These are phyloP conservation scores for Colletotrichum sp. DNA, from an alignment of 2,329 filamentous ascomycete species.

Conservation along the genomic window DNA sequence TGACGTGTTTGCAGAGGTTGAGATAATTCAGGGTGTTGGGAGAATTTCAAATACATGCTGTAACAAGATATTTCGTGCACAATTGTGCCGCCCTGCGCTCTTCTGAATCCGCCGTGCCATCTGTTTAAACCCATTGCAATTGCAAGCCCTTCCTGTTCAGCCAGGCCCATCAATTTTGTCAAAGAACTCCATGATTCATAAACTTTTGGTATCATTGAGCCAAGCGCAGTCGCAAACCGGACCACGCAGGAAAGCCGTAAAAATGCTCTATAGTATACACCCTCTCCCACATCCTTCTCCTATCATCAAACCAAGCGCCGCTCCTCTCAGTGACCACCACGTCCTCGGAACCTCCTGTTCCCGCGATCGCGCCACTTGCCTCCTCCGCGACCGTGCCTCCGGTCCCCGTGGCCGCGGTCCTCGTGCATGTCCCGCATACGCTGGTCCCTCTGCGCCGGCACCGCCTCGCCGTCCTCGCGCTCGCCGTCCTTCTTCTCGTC, in stretches of 20 bases:
- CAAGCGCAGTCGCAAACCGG: not conserved
- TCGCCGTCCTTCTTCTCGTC: constrained; percentile 59
- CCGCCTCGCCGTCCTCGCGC: constrained; percentile 50
- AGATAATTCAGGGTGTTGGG: not conserved
- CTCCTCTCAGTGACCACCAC: constrained; percentile 8
- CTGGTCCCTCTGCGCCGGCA: constrained; percentile 30
- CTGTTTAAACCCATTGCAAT: not conserved
- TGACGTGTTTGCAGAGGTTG: not conserved
- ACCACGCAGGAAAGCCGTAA: not conserved
- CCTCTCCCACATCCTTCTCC: not conserved
- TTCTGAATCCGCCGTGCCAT: not conserved
- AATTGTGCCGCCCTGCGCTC: not conserved
- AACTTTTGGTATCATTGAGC: not conserved
- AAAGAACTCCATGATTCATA: not conserved
- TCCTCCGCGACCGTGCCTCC: constrained; percentile 28
- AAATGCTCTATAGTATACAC: not conserved
- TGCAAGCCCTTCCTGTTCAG: not conserved
- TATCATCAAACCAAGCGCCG: not conserved
- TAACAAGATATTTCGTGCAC: not conserved
- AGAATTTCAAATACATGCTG: not conserved
- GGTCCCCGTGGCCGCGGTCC: constrained; percentile 38
- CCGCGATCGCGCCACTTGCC: constrained; percentile 37
- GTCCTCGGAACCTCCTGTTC: constrained; percentile 38
- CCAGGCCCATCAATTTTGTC: not conserved
- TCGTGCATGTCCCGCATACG: constrained; percentile 41